phyloP scores from a whole-genome alignment of 805 yeast species.

The Starmerella ratchasimensis region DNA sequence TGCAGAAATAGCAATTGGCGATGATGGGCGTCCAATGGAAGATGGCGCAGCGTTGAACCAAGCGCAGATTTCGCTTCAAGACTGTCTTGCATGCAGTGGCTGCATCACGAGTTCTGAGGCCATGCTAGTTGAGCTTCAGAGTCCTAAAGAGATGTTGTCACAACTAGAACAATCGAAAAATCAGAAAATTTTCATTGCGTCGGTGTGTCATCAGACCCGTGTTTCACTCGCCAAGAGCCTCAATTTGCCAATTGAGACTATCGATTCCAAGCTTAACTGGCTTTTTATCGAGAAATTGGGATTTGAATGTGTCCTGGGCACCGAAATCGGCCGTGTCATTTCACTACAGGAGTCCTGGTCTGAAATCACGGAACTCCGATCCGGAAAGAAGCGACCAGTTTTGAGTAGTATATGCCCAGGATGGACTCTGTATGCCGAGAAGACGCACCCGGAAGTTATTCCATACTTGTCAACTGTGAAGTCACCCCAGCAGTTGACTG shows the following conservation, averaged over 20 bases:
- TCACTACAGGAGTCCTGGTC: conserved; percentile 40
- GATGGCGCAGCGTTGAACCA: conserved; percentile 44
- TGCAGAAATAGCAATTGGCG: conserved; percentile 46
- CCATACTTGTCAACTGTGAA: conserved; percentile 59
- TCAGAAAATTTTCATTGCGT: conserved; percentile 45
- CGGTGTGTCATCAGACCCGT: conserved; percentile 76
- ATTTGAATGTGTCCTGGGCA: conserved; percentile 65
- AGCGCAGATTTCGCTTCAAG: conserved; percentile 80
- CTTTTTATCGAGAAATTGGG: conserved; percentile 50
- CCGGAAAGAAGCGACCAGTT: conserved; percentile 32
- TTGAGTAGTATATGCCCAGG: conserved; percentile 84
- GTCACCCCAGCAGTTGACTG: conserved; percentile 91
- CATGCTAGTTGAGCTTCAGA: conserved; percentile 77
- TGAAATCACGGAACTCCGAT: conserved; percentile 26
- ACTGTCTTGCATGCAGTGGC: conserved; percentile 93
- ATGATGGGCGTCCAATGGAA: conserved; percentile 49
- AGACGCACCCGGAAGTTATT: conserved; percentile 77
- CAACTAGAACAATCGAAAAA: conserved; percentile 32
- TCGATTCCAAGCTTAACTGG: conserved; percentile 48
- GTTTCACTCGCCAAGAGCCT: conserved; percentile 66
- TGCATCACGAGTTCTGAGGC: conserved; percentile 98
- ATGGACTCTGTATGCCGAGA: conserved; percentile 89
- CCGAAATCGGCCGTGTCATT: conserved; percentile 64
- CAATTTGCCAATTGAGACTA: conserved; percentile 36
- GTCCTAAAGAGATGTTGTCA: conserved; percentile 62